Evolutionary conservation across 192 early-diverging fungal genomes (phyloP).

Genomic region (Gamsiella multidivaricata): DNA sequence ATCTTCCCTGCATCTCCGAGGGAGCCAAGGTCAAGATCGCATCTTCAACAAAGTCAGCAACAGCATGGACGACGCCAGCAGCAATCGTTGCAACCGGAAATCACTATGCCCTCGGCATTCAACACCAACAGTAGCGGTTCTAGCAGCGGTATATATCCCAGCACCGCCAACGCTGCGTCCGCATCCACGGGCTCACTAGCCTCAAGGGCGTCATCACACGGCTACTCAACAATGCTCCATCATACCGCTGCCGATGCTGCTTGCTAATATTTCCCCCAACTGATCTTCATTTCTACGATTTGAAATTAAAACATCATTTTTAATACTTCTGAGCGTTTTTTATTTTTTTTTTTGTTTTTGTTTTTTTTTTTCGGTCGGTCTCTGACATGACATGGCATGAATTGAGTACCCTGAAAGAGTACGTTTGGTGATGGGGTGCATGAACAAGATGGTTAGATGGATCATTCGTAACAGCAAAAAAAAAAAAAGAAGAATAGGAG

Average conservation of each 20-base stretch:
- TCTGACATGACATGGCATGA: no score
- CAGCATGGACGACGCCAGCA: not conserved
- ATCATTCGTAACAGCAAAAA: not conserved
- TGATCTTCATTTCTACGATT: no score
- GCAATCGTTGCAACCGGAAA: not conserved
- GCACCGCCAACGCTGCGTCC: not conserved
- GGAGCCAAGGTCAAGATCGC: not conserved
- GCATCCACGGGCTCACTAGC: not conserved
- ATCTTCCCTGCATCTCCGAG: constrained; percentile 17
- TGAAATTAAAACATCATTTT: no score
- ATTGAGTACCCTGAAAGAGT: no score
- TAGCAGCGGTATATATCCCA: not conserved
- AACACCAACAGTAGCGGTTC: not conserved
- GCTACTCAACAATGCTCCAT: constrained; percentile 16
- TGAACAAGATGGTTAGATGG: no score
- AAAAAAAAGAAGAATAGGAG: not conserved
- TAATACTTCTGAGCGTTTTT: not conserved
- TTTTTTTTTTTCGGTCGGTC: no score
- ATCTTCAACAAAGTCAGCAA: not conserved
- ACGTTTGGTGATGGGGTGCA: no score
- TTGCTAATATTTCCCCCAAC: not conserved
- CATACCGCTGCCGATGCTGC: constrained; percentile 5
- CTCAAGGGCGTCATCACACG: constrained; percentile 13
- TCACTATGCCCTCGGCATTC: constrained; percentile 1
- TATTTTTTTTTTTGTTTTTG: constrained; percentile 6